Evolutionary conservation across 225 moss, liverwort and hornwort species (phyloP).

Genomic region (Marchantia polymorpha): DNA sequence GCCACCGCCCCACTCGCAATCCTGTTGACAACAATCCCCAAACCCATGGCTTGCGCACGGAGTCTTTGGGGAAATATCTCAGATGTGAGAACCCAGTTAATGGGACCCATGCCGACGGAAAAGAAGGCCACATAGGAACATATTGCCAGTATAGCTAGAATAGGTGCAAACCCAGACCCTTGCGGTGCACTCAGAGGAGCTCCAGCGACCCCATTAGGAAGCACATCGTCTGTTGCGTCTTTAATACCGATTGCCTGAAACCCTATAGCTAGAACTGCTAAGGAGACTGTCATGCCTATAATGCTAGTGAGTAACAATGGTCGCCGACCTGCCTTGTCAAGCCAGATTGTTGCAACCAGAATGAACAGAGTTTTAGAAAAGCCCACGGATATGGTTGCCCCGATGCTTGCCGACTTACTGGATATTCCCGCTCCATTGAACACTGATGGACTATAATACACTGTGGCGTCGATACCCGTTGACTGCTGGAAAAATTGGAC

Average conservation of each 20-base stretch:
- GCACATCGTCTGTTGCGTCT: slow-evolving; percentile 38
- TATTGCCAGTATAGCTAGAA: slow-evolving; percentile 66
- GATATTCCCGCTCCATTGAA: slow-evolving; percentile 75
- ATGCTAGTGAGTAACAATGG: slow-evolving; percentile 79
- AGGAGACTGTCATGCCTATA: slow-evolving; percentile 74
- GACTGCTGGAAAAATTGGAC: slow-evolving; percentile 97
- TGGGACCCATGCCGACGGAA: slow-evolving; percentile 92
- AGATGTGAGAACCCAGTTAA: slow-evolving; percentile 91
- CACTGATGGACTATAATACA: slow-evolving; percentile 90
- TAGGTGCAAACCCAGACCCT: slow-evolving; percentile 61
- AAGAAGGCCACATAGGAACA: slow-evolving; percentile 90
- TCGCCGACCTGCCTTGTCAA: slow-evolving; percentile 76
- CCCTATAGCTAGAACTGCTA: slow-evolving; percentile 62
- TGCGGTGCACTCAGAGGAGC: slow-evolving; percentile 40
- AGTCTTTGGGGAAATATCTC: slow-evolving; percentile 85
- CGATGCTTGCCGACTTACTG: slow-evolving; percentile 65
- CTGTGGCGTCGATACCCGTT: slow-evolving; percentile 88
- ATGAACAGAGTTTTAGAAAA: slow-evolving; percentile 88
- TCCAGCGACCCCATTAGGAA: slow-evolving; percentile 43
- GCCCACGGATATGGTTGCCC: slow-evolving; percentile 82
- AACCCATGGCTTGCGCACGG: slow-evolving; percentile 93
- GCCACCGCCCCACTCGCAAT: slow-evolving; percentile 84
- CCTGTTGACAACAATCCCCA: slow-evolving; percentile 85
- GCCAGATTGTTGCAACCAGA: slow-evolving; percentile 73
- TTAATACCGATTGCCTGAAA: slow-evolving; percentile 60